Evolutionary conservation across 352 stramenopile species (phyloP), one percentile per base, ranked within the genome.

Genomic region (Albugo laibachii): DNA sequence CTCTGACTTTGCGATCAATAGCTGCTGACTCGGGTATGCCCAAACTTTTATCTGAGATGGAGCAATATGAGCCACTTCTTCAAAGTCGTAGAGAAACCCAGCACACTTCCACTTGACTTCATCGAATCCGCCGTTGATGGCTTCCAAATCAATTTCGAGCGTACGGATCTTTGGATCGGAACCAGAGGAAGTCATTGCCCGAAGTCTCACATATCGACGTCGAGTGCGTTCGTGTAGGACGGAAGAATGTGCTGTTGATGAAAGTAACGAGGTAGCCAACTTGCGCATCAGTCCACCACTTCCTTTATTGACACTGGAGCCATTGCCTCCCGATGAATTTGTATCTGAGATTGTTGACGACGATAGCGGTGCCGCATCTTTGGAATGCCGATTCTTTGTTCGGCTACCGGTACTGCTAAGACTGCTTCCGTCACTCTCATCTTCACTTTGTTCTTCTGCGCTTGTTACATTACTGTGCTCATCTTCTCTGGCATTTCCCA

Each of bases 41-140:
- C 82, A 48, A 39, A 89, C 73, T n/a, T 63, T 65, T 55, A 86
- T 89, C 55, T 89, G 77, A 1, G 77, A 76, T 31, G 77, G 77
- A 3, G 77, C 77, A 5, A 86, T 61, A 24, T 81, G 69, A 0
- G 77, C 55, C 13, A 89, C 77, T 53, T 86, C 77, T 20, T 89
- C 77, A 11, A 78, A 62, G 37, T 89, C 77, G 48, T 85, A 89
- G 36, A 89, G 41, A 48, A 84, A 89, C 41, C 80, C 59, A 11
- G 77, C 77, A 36, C 77, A 89, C 44, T 83, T 82, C 77, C 77
- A 89, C 54, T 89, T 89, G 27, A 86, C 69, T 59, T 89, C 67
- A 53, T 89, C 77, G 16, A 89, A 62, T 8, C 77, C 77, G 36
- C 77, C 77, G 48, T 58, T 86, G 57, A 89, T 89, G 21, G 65